Conservation (phyloP, 768 basidiomycete species). For the Daedaleopsis sinensis region DNA sequence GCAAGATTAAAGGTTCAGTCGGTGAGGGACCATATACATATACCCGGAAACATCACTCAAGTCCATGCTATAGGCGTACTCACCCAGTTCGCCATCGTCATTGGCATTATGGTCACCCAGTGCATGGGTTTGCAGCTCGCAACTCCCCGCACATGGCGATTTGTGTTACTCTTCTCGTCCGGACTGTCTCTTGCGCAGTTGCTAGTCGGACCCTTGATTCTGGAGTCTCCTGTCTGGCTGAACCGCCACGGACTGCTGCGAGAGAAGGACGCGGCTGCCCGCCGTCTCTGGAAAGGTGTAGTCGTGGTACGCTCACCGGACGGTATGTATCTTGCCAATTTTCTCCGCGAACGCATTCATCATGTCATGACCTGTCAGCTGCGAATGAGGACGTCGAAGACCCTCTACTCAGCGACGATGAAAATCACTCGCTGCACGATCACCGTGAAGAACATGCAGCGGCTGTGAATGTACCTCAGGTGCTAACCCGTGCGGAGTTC, state of each 20-base stretch:
- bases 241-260: slow-evolving; percentile 49
- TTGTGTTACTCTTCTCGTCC: slow-evolving; percentile 67
- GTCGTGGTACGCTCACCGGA: slow-evolving; percentile 21
- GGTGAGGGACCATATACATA: slow-evolving; percentile 44
- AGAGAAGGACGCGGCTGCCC: slow-evolving; percentile 48
- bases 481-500: slow-evolving; percentile 53
- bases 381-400: slow-evolving; percentile 36
- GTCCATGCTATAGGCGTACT: slow-evolving; percentile 58
- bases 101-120: slow-evolving; percentile 89
- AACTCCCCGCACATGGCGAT: slow-evolving; percentile 70
- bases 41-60: background rate
- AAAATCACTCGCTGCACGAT: slow-evolving; percentile 15
- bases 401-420: slow-evolving; percentile 43
- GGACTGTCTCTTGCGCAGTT: slow-evolving; percentile 59
- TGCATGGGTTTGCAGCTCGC: slow-evolving; percentile 71
- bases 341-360: background rate
- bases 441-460: slow-evolving; percentile 31
- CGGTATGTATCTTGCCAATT: slow-evolving; percentile 1
- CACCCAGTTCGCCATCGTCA: slow-evolving; percentile 80
- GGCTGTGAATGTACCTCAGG: slow-evolving; percentile 53
- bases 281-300: slow-evolving; percentile 56
- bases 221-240: slow-evolving; percentile 78
- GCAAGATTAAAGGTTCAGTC: slow-evolving; percentile 71
- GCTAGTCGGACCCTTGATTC: slow-evolving; percentile 51
- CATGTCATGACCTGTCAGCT: background rate